These are phyloP conservation scores for Picochlorum costavermella DNA, from an alignment of 139 green algal species.

Conservation along the genomic window DNA sequence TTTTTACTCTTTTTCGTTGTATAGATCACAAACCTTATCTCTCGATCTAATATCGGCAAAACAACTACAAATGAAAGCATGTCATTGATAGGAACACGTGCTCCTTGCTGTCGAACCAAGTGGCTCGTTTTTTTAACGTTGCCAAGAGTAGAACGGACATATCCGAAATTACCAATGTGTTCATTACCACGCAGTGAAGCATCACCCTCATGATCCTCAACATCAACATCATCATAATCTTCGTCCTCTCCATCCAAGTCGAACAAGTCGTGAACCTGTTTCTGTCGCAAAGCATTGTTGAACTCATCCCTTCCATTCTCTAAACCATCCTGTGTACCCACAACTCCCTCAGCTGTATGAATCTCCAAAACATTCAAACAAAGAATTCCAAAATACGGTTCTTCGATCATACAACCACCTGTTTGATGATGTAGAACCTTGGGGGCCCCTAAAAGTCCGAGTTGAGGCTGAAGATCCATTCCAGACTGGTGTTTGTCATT, in stretches of 20 bases:
- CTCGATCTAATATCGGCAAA: neutral
- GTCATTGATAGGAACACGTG: neutral
- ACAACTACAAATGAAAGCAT: neutral
- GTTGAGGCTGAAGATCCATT: neutral
- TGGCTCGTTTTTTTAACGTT: neutral
- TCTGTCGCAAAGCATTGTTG: neutral
- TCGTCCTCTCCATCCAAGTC: neutral
- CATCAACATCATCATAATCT: neutral
- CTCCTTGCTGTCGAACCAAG: neutral
- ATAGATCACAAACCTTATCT: neutral
- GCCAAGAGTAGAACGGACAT: neutral
- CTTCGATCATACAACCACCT: slow-evolving; percentile 5
- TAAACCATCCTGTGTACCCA: too few species aligned
- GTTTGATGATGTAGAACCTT: neutral
- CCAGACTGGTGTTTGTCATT: neutral
- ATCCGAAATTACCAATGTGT: neutral
- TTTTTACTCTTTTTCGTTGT: slow-evolving; percentile 10
- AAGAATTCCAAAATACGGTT: slow-evolving; percentile 5
- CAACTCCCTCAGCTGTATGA: too few species aligned
- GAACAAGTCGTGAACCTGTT: neutral
- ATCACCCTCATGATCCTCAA: neutral
- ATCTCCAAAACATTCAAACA: slow-evolving; percentile 3
- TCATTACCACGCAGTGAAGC: neutral
- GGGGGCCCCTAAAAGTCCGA: neutral
- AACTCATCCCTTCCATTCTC: neutral